Evolutionary conservation across 768 basidiomycete genomes (phyloP), one percentile per base, ranked within the genome.

Genomic region (Gloeophyllum trabeum): DNA sequence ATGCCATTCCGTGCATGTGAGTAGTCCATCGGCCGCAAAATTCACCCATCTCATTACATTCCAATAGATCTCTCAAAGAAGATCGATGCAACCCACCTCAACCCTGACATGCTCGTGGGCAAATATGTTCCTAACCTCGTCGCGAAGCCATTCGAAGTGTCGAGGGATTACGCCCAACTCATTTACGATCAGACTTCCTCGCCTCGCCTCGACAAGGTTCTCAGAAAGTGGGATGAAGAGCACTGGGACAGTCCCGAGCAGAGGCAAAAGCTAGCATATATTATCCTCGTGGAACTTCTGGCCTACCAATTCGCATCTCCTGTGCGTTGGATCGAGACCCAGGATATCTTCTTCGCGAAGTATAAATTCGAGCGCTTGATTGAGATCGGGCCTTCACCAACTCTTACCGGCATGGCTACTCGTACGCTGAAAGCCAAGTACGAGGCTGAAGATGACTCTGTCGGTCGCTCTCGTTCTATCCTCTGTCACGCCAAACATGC

Each of bases 281-380:
- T 81, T 51, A 93, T 97, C 56, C 79, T 99, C 44, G 92, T 98
- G 47, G 96, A 99, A 58, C 76, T 98, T 36, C 72, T 99, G 39
- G 90, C 96, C 12, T 99, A 99, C 57, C 96, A 99, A 59, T 98
- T 94, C 53, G 93, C 94, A 0, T 98, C 94, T 1, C 93, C 96
- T 5, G 94, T 99, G 16, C 85, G 93, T 39, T 99, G 96, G 96
- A 99, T 99, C 53, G 88, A 98, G 66, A 99, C 94, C 0, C 96
- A 99, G 58, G 96, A 99, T 54, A 73, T 86, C 20, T 73, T 99
- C 43, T 99, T 99, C 69, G 74, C 71, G 6, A 62, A 79, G 6
- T 96, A 79, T 69, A 69, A 70, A 35, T 96, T 96, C 54, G 94
- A 97, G 61, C 81, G 96, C 13, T 72, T 98, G 53, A 83, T 99